phyloP scores from a whole-genome alignment of 2,329 filamentous ascomycete species.

The Penicillium olsonii region DNA sequence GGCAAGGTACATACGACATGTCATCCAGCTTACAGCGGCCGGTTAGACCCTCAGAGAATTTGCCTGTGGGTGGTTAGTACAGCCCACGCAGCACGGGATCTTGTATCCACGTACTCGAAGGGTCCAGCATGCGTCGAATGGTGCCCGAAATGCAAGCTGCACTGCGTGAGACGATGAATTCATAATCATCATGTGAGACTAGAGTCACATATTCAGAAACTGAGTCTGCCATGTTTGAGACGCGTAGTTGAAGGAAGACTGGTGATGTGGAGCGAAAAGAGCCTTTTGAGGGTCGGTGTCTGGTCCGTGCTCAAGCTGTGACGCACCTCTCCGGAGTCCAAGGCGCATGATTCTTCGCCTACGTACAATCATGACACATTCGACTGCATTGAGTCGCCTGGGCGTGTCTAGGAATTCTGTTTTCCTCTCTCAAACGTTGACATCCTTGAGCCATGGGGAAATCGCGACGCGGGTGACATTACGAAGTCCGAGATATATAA shows the following conservation, averaged over 20 bases:
- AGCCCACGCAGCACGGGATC: neutral
- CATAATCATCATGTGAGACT: constrained; percentile 64
- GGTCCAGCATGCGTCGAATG: constrained; percentile 65
- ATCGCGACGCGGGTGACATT: neutral
- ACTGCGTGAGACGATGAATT: constrained; percentile 63
- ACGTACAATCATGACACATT: neutral
- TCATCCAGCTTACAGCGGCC: constrained; percentile 62
- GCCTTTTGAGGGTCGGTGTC: constrained; percentile 4
- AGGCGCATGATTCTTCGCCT: neutral
- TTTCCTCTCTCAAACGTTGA: neutral
- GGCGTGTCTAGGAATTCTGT: neutral
- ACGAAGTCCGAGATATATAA: neutral
- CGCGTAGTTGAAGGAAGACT: constrained; percentile 8
- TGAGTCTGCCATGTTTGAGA: constrained; percentile 13
- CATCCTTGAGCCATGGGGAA: constrained; percentile 3
- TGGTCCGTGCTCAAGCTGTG: constrained; percentile 16
- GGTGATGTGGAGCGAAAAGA: constrained; percentile 5
- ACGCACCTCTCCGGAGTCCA: constrained; percentile 2
- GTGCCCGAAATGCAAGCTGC: constrained; percentile 63
- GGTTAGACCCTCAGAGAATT: constrained; percentile 61
- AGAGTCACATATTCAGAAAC: constrained; percentile 62
- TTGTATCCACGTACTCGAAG: constrained; percentile 52
- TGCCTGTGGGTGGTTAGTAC: constrained; percentile 45
- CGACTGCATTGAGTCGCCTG: neutral
- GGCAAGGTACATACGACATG: constrained; percentile 53